Percentiles rank a stretch among this genome's conserved stretches.
Evolutionary conservation across 352 stramenopile genomes (phyloP).

Genomic region (Globisporangium perplexum): DNA sequence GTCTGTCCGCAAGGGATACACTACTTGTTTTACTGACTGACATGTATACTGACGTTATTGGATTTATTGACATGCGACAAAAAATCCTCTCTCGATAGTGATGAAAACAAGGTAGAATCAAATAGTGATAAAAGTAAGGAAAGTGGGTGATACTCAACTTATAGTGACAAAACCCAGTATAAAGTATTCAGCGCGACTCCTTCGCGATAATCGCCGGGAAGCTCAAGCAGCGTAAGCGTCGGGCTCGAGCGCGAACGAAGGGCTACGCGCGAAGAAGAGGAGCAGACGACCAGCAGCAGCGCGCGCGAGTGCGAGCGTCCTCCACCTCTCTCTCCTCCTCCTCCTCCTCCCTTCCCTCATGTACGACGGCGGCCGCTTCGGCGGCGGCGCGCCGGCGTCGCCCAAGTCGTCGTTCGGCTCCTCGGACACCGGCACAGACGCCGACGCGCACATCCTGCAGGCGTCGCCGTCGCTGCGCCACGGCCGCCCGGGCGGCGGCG

Average conservation of each 20-base stretch:
- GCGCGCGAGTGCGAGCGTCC: not conserved
- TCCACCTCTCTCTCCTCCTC: not conserved
- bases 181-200: no score
- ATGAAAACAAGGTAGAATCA: no score
- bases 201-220: no score
- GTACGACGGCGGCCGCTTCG: not conserved
- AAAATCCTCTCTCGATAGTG: not conserved
- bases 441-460: slow-evolving; percentile 46
- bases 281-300: no score
- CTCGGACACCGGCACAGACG: slow-evolving; percentile 29
- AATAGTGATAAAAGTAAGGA: no score
- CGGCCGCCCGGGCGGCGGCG: slow-evolving; percentile 9
- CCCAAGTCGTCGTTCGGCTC: slow-evolving; percentile 33
- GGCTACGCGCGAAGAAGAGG: no score
- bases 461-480: slow-evolving; percentile 12
- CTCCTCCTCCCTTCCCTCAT: not conserved
- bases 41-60: not conserved
- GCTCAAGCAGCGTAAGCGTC: no score
- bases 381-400: slow-evolving; percentile 6
- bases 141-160: no score
- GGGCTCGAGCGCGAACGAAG: no score
- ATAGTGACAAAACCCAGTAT: no score
- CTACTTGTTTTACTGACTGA: not conserved
- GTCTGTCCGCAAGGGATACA: not conserved
- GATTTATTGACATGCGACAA: not conserved